phyloP scores from a whole-genome alignment of 2,329 filamentous ascomycete species.

The Coleophoma crateriformis region DNA sequence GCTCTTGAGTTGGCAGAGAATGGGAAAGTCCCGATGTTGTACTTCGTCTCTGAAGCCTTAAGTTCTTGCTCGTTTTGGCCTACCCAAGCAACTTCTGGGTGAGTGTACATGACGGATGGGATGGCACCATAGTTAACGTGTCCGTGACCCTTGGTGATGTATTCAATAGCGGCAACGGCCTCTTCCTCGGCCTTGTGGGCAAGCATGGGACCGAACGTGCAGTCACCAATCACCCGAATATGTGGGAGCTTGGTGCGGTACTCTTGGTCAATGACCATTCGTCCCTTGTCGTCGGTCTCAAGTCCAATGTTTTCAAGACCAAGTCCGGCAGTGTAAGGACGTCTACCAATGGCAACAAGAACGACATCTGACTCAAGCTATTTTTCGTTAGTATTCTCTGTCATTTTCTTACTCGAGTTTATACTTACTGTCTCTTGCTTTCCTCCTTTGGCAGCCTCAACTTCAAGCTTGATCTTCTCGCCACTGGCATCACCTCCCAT shows the following conservation, averaged over 20 bases:
- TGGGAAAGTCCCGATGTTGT: slow-evolving; percentile 90
- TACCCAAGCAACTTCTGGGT: slow-evolving; percentile 98
- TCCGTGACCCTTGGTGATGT: slow-evolving; percentile 95
- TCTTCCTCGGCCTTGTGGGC: slow-evolving; percentile 99
- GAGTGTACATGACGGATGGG: slow-evolving; percentile 98
- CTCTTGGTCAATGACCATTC: slow-evolving; percentile 95
- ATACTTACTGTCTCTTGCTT: slow-evolving; percentile 79
- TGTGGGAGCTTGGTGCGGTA: slow-evolving; percentile 97
- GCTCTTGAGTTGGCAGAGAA: slow-evolving; percentile 98
- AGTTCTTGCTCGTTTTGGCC: slow-evolving; percentile 96
- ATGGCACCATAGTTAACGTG: slow-evolving; percentile 99
- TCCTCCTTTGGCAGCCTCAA: slow-evolving; percentile 93
- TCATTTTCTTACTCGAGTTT: no score
- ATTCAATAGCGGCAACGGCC: slow-evolving; percentile 89
- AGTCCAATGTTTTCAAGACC: slow-evolving; percentile 91
- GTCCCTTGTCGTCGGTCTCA: slow-evolving; percentile 87
- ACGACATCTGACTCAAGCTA: slow-evolving; percentile 92
- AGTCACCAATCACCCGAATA: slow-evolving; percentile 94
- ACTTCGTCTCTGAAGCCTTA: slow-evolving; percentile 83
- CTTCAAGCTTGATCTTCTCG: slow-evolving; percentile 71
- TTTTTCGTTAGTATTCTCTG: slow-evolving; percentile 4
- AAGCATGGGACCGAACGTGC: slow-evolving; percentile 97
- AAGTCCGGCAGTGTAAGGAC: slow-evolving; percentile 88
- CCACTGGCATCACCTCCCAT: slow-evolving; percentile 74
- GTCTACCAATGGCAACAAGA: slow-evolving; percentile 91